Base-by-base conservation (phyloP, 106 monocot genomes). In the Dactylorhiza incarnata region DNA sequence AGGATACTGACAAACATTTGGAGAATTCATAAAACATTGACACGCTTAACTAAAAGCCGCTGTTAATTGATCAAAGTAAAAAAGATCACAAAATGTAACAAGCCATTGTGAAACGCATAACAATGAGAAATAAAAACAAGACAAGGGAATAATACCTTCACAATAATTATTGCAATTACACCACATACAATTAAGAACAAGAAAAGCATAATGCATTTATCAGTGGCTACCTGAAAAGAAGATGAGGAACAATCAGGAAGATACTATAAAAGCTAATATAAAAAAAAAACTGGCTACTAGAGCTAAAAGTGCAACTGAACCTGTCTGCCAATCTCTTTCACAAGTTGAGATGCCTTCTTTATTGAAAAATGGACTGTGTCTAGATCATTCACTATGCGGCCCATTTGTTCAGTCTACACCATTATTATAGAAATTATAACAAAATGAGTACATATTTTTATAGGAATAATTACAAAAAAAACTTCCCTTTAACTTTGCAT, bases 301-400 rank as follows among this genome's bases (percentile, higher is more conserved):
- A 73, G 9, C 10, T 7, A 20, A 19, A 52, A 69, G 48, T 37
- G 22, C 54, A 37, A 73, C 16, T 4, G 16, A 61, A 45, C 90
- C 85, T 91, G 91, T 54, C 91, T 83, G 37, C 91, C 85, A 65
- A 91, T 81, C 70, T 91, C 91, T 74, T 88, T 91, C 67, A 91
- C 91, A 78, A 91, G 53, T 73, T 91, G 58, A 17, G 85, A 81
- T 58, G 91, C 91, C 74, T 88, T 91, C 77, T 91, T 91, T n/a
- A 91, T 85, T 29, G 91, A 85, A 69, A 91, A 91, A 50, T 91
- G 87, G 73, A 91, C 83, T 11, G 87, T 78, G 65, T 91, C 88
- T 17, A 91, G 78, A 55, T 91, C 91, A 80, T 91, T 91, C 9
- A 87, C 91, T 80, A 91, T 86, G 45, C 85, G 78, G 70, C 83